phyloP scores from a whole-genome alignment of 495 filamentous ascomycete genomes.

The Trichoderma erinaceum region DNA sequence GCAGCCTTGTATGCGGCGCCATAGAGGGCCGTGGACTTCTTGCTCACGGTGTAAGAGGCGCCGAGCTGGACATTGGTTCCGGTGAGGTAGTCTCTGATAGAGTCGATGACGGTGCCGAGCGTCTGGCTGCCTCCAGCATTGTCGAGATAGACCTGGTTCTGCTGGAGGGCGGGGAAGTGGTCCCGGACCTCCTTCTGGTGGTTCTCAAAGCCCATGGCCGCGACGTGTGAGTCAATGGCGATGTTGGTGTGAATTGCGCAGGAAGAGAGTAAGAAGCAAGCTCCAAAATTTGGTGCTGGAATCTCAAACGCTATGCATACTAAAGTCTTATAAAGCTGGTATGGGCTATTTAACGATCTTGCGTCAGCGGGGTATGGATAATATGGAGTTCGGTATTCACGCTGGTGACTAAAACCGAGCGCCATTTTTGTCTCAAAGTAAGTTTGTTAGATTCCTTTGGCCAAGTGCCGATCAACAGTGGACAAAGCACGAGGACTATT shows the following conservation, averaged over 20 bases:
- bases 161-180: slow-evolving; percentile 59
- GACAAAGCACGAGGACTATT: no score
- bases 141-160: slow-evolving; percentile 64
- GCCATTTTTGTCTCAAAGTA: no score
- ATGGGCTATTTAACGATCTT: no score
- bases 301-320: not conserved
- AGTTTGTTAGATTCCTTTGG: no score
- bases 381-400: no score
- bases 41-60: slow-evolving; percentile 52
- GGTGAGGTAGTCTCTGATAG: slow-evolving; percentile 57
- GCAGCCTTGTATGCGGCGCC: slow-evolving; percentile 51
- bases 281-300: not conserved
- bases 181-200: slow-evolving; percentile 37
- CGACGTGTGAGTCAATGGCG: not conserved
- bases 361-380: no score
- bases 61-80: slow-evolving; percentile 69
- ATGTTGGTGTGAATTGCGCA: not conserved
- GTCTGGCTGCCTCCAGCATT: slow-evolving; percentile 71
- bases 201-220: slow-evolving; percentile 1
- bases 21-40: slow-evolving; percentile 51
- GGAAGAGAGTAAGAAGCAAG: not conserved
- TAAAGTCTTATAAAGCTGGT: no score
- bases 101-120: slow-evolving; percentile 55
- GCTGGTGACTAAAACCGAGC: no score
- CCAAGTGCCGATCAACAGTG: no score